A percentile compares a stretch with the other conserved stretches of the same genome.
Conservation (phyloP, 441 rosid species). For the Adansonia grandidieri region DNA sequence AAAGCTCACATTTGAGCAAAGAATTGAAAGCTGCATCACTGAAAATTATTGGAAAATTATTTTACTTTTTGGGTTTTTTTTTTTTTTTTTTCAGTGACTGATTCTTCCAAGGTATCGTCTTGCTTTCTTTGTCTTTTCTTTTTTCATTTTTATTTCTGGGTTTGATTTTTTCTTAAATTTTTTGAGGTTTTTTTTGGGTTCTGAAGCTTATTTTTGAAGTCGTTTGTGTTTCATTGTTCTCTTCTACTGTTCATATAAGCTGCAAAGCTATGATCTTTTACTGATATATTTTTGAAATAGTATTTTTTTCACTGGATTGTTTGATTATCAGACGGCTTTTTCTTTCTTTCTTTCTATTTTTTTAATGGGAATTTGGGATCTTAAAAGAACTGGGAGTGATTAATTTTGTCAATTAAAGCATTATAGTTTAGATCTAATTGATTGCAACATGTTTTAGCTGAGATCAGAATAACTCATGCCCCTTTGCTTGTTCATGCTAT, state of each 20-base stretch:
- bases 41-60: background rate
- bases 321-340: background rate
- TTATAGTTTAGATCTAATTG: slow-evolving; percentile 43
- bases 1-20: slow-evolving; percentile 14
- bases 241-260: background rate
- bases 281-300: background rate
- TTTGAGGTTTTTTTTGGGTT: background rate
- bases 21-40: slow-evolving; percentile 1
- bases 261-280: background rate
- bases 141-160: background rate
- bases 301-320: slow-evolving; percentile 3
- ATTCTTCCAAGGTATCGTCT: slow-evolving; percentile 33
- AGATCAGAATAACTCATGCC: background rate
- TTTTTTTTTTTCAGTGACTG: background rate
- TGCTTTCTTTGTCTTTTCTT: background rate
- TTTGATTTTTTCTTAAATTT: background rate
- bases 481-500: background rate
- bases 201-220: background rate
- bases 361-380: slow-evolving; percentile 42
- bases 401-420: slow-evolving; percentile 20
- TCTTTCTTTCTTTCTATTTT: background rate
- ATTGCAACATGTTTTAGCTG: slow-evolving; percentile 22
- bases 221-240: background rate
- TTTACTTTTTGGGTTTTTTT: background rate
- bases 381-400: slow-evolving; percentile 28